phyloP scores from a whole-genome alignment of 345 rosid genomes.

The Salix dunnii region DNA sequence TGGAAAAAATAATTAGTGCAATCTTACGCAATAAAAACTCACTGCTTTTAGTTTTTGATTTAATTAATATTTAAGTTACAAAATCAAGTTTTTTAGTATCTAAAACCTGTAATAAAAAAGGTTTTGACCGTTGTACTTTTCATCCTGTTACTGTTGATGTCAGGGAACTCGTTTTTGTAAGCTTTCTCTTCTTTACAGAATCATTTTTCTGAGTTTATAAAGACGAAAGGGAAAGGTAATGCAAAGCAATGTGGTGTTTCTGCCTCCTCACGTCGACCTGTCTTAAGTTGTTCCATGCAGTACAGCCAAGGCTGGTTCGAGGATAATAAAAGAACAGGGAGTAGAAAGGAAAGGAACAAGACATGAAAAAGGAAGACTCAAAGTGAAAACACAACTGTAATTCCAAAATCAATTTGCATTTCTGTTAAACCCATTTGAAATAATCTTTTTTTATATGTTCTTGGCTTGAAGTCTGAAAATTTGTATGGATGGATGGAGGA shows the following conservation, averaged over 20 bases:
- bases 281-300: background rate
- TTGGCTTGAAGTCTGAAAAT: background rate
- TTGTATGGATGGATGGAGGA: background rate
- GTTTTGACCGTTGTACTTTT: background rate
- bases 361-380: background rate
- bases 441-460: background rate
- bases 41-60: too few species aligned
- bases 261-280: background rate
- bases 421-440: too few species aligned
- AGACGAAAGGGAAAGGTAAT: background rate
- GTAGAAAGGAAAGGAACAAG: background rate
- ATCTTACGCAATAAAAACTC: too few species aligned
- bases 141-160: background rate
- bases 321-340: too few species aligned
- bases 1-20: too few species aligned
- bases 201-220: background rate
- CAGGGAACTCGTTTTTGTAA: background rate
- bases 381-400: too few species aligned
- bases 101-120: background rate
- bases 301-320: background rate
- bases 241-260: background rate
- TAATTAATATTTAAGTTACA: too few species aligned
- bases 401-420: too few species aligned
- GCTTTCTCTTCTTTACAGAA: background rate
- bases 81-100: too few species aligned